Evolutionary conservation across 2,329 filamentous ascomycete genomes (phyloP), one percentile per base, ranked within the genome.

Genomic region (Stagonosporopsis vannaccii): DNA sequence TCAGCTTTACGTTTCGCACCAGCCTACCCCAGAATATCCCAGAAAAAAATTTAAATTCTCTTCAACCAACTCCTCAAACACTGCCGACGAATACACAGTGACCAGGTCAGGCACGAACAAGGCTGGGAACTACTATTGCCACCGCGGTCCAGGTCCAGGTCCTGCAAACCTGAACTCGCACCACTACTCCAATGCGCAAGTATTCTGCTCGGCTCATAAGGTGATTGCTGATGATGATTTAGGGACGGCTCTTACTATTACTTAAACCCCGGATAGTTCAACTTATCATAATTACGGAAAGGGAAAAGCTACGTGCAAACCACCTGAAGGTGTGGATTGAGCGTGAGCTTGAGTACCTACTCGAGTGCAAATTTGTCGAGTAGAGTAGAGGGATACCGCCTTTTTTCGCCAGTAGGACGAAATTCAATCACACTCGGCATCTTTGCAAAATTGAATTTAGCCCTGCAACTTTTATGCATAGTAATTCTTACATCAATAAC

Each of bases 81-180:
- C 13, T 8, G 23, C 22, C n/a, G 22, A 36, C 12, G 26, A 17
- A 7, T 47, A 53, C 22, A 30, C 20, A 26, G 28, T 53, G 35
- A 53, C 28, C 7, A 53, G 35, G 35, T 47, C 43, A 15, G 42
- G 50, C 50, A 47, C 19, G 6, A 53, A 42, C 28, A n/a, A 46
- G 23, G 37, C 73, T 69, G 73, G 74, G 46, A 76, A 76, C 58
- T 72, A 72, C 60, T 76, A 74, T 63, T 75, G 72, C 58, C 46
- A 53, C 55, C 70, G 74, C 30, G 72, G 76, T 59, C 73, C 73
- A 51, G 72, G 70, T 47, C 61, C 63, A 17, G 49, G 51, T 37
- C 66, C 69, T 23, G 48, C 68, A 12, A 75, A 75, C 56, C 17
- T 15, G 17, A 75, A 75, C 56, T 65, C 68, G 4, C 75, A 76